phyloP scores from a whole-genome alignment of 768 basidiomycete genomes.

The Hericium alpestre region DNA sequence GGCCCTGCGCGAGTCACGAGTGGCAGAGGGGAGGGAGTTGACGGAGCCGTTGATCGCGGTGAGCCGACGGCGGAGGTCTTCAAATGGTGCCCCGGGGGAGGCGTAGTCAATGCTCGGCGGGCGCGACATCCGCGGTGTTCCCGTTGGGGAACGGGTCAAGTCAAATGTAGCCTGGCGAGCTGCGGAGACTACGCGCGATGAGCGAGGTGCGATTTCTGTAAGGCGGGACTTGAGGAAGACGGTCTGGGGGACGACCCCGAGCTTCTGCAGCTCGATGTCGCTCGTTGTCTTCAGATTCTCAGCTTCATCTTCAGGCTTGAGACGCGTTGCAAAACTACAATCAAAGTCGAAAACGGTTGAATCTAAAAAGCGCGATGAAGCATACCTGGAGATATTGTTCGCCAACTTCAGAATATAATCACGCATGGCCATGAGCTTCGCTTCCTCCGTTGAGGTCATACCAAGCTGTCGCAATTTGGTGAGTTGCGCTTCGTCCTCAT shows the following conservation, averaged over 20 bases:
- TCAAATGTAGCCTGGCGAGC: slow-evolving; percentile 33
- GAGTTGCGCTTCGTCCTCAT: slow-evolving; percentile 74
- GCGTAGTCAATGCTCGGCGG: slow-evolving; percentile 37
- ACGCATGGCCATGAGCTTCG: slow-evolving; percentile 77
- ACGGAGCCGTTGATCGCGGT: slow-evolving; percentile 64
- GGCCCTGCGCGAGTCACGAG: slow-evolving; percentile 32
- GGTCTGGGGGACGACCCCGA: slow-evolving; percentile 84
- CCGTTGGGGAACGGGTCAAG: slow-evolving; percentile 32
- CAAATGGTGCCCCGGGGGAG: slow-evolving; percentile 49
- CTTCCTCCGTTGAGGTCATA: slow-evolving; percentile 73
- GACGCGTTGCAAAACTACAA: slow-evolving; percentile 55
- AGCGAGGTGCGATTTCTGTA: slow-evolving; percentile 28
- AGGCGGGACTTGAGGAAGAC: slow-evolving; percentile 67
- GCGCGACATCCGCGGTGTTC: slow-evolving; percentile 40
- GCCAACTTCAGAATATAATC: slow-evolving; percentile 84
- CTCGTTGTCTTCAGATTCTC: slow-evolving; percentile 54
- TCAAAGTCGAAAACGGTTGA: not conserved
- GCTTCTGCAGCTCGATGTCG: slow-evolving; percentile 73
- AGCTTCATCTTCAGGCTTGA: slow-evolving; percentile 50
- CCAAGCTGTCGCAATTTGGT: slow-evolving; percentile 78
- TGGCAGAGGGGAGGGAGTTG: slow-evolving; percentile 43
- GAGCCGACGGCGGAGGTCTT: slow-evolving; percentile 69
- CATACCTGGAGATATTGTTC: slow-evolving; percentile 64
- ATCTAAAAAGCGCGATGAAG: not conserved
- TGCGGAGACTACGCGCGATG: slow-evolving; percentile 26